Evolutionary conservation across 2,329 filamentous ascomycete genomes (phyloP), one percentile per base, ranked within the genome.

Genomic region (Neoascochyta sp.): DNA sequence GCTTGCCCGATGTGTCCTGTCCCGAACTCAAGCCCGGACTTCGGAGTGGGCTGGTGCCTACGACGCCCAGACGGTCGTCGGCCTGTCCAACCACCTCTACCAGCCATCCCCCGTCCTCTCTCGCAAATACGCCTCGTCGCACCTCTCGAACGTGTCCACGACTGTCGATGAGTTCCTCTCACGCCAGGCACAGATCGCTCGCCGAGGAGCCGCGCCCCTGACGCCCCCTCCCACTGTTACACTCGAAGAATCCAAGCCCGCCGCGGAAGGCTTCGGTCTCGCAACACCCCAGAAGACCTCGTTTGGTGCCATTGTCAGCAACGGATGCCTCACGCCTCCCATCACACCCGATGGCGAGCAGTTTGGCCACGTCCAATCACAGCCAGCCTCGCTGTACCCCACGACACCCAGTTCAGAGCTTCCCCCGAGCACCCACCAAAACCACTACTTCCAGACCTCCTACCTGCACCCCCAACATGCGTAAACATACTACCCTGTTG

Each of bases 1-100:
- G 30, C 76, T 98, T 22, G 82, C 90, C 21, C 76, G 89, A 43
- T 90, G 86, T 57, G 87, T 98, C 43, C 76, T 96, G 8, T 81
- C 81, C 54, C 81, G 87, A 36, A 76, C 81, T 22, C 87, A 94
- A 62, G 74, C 81, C 43, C 78, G 78, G 42, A 81, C 86, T 40
- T 77, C 76, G 21, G 82, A 88, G 45, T 93, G 86, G 85, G 80
- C 76, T 36, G 71, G 82, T 48, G 75, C 79, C 36, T 76, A 78
- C 33, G 83, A 87, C 57, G 78, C 82, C 42, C 69, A 80, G 36
- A 84, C 82, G 0, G 69, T 82, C 11, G 69, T 80, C 39, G 73
- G 73, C 40, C 64, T 83, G 32, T 80, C 78, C 12, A 79, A 82
- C 55, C 74, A 81, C 52, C 65, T 85, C 29, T 74, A 78, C 46